Base-by-base conservation (phyloP, 139 green algal species). In the Edaphochlamys debaryana region DNA sequence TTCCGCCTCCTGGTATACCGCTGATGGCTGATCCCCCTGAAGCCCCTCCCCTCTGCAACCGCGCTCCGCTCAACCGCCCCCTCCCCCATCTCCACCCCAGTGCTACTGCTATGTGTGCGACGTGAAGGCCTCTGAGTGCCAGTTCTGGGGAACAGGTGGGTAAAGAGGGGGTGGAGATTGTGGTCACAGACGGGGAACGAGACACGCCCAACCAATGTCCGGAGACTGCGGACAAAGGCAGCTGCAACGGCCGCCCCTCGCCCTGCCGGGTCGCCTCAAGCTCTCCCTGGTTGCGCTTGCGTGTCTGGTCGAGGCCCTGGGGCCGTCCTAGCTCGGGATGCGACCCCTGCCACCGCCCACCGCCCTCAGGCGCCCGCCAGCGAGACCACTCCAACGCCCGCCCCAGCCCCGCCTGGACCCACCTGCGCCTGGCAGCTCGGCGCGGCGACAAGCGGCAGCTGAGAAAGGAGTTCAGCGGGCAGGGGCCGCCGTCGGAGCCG, bases 81-180 rank as follows among this genome's bases (percentile, higher is more conserved):
- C 8, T 25, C 29, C 37, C 52, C 6, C 36, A 15, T 42, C 11
- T 17, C 0, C 1, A 2, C 30, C 69, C 42, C 69, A 81, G 75
- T 81, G 75, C 75, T 81, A 64, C 75, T 81, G 75, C 75, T 81
- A 72, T 42, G 75, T 81, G 40, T 81, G 75, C 56, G 75, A 81
- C 40, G 41, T 81, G 6, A 60, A 71, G 58, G 75, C 75, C 25
- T 71, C 60, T 15, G 60, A 81, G 20, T 81, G 75, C 60, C 19
- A 62, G 30, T 81, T 72, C 75, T 81, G 75, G 75, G 75, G 75
- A 20, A 71, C 75, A 63, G 75, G 75, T 81, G 56, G 29, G 73
- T 41, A 25, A 2, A 9, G 1, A 6, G 17, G 56, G 56, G 25
- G 4, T 9, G 56, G 56, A 6, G 19, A 62, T 20, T 27, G 52